Percentiles rank a stretch among this genome's conserved stretches.
These are phyloP conservation scores for Candida khao-thaluensis DNA, from an alignment of 805 yeast genomes.

Conservation along the genomic window DNA sequence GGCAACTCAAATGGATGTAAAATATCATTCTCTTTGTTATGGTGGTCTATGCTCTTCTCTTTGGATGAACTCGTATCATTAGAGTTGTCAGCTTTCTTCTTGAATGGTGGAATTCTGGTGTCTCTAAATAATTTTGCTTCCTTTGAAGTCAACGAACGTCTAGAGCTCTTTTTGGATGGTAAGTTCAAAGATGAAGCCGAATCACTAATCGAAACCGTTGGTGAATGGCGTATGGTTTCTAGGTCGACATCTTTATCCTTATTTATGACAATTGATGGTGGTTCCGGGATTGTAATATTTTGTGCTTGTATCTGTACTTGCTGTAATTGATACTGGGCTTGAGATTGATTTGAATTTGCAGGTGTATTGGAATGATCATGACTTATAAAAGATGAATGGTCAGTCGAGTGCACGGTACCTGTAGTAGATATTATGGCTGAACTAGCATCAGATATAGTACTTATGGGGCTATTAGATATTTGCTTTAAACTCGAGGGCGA, in stretches of 20 bases:
- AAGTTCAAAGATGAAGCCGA: constrained; percentile 1
- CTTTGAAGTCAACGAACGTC: constrained; percentile 21
- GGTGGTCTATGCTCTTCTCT: too few species aligned
- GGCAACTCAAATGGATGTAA: constrained; percentile 1
- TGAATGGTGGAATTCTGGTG: constrained; percentile 28
- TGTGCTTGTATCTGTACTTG: constrained; percentile 1
- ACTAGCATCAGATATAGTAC: constrained; percentile 27
- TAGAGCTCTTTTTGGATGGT: constrained; percentile 6
- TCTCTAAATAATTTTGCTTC: constrained; percentile 24
- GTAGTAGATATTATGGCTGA: constrained; percentile 28
- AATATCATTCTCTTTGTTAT: constrained; percentile 4
- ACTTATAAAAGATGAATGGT: constrained; percentile 24
- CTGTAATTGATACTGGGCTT: not conserved
- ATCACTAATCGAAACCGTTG: constrained; percentile 2
- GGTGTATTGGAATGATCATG: constrained; percentile 12
- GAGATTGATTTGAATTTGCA: not conserved
- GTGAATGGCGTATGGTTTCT: constrained; percentile 10
- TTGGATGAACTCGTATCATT: not conserved
- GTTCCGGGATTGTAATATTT: constrained; percentile 10
- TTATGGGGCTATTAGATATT: constrained; percentile 26
- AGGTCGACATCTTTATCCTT: constrained; percentile 7
- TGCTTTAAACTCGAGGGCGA: constrained; percentile 13
- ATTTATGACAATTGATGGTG: constrained; percentile 5
- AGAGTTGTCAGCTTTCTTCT: constrained; percentile 4
- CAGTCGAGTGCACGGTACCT: constrained; percentile 31